Evolutionary conservation across 116 monocot genomes (phyloP), one percentile per base, ranked within the genome.

Genomic region (Iris pallida): DNA sequence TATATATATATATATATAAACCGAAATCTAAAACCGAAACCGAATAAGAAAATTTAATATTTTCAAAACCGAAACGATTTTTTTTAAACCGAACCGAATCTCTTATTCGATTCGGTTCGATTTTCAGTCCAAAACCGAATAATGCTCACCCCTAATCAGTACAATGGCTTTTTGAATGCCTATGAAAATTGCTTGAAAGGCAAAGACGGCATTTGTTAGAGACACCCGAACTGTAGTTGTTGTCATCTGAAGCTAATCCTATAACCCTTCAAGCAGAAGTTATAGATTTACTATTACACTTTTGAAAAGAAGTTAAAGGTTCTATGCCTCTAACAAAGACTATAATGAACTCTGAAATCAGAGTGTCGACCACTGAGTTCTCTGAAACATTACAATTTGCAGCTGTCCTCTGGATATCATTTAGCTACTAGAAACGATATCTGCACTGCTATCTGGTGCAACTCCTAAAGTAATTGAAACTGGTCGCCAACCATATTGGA

Each of bases 401-500:
- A n/a, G n/a, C 13, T 51, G 7, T 51, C 49, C 13, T 51, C 49
- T 51, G 49, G 49, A 13, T 9, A 51, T 51, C 13, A 4, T 13
- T 51, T 59, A 10, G 40, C 7, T 59, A 40, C 44, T 61, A 5
- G 16, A 12, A 59, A 20, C 15, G n/a, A 16, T 15, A 61, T 44
- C 61, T 61, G 44, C 56, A 47, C 19, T 56, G n/a, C 54, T 18
- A 66, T 71, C 57, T 19, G 45, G 2, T 51, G 59, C 69, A 44
- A 71, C 45, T 19, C 18, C 51, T 47, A 79, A 71, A 43, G 71
- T 51, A 51, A 66, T 51, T 2, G 52, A 53, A 13, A 93, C 60
- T 13, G 93, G 93, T 52, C 86, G 83, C 93, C 93, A 93, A 64
- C 86, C 76, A 14, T 78, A 75, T 46, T 59, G 53, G 64, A 77